Evolutionary conservation across 495 filamentous ascomycete species (phyloP), one percentile per base, ranked within the genome.

Genomic region (Trichoderma asperelloides): DNA sequence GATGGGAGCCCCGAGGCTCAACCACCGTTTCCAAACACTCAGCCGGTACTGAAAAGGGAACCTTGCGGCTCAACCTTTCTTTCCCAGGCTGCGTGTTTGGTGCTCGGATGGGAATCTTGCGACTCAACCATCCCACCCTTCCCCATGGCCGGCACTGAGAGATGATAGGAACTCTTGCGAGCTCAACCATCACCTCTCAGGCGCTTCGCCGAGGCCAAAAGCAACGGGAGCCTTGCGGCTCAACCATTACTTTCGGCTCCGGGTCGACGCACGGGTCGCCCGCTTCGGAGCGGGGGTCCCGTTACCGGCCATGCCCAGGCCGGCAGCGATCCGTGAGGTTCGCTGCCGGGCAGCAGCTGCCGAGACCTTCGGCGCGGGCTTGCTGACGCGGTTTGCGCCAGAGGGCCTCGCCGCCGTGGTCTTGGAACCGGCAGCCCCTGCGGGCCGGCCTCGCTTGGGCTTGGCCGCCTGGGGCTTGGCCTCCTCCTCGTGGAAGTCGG

Each of bases 251-350:
- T 39, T 64, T 33, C 23, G 62, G n/a, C 12, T 25, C 40, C 62
- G 62, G 23, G 30, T 41, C 30, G 33, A 25, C 62, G 62, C 28
- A 2, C 62, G 28, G 18, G 62, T 64, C 13, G 28, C 62, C 16
- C 62, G 33, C 62, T 64, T 64, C 18, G 47, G 47, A 18, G 62
- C 62, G 7, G 62, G 62, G 2, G 62, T 64, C 28, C 62, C 62
- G 23, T 64, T 64, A 3, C 33, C 62, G 9, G 25, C 62, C 62
- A 64, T 64, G 16, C 62, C 62, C 15, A 64, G 62, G 21, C 40
- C 40, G 11, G 33, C 40, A 11, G 62, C 62, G 11, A 43, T 3
- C n/a, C 62, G 23, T 15, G 62, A 18, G 16, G 40, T 21, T 23
- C 62, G 62, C 62, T 39, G 40, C 62, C n/a, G 39, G 7, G 27